These are phyloP conservation scores for Neoarthrinium moseri DNA, from an alignment of 2,329 filamentous ascomycete species.

Conservation along the genomic window DNA sequence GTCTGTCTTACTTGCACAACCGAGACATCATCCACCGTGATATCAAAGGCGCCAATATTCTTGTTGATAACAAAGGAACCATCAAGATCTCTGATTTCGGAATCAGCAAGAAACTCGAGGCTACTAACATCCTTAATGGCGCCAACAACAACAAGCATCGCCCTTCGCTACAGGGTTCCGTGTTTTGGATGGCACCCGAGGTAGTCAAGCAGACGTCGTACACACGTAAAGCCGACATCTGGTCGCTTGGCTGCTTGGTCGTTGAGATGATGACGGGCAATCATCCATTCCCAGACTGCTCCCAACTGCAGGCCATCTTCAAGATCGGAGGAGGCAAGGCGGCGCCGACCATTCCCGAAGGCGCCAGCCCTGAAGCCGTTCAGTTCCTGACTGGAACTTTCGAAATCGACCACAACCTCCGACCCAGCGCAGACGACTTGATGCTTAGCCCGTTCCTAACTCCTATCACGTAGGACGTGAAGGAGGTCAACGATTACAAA, in stretches of 20 bases:
- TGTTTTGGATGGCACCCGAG: constrained; percentile 99
- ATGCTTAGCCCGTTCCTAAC: constrained; percentile 80
- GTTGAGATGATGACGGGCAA: constrained; percentile 99
- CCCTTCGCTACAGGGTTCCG: constrained; percentile 88
- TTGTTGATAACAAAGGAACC: constrained; percentile 97
- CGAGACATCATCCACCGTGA: constrained; percentile 97
- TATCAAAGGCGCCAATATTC: constrained; percentile 98
- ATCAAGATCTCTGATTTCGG: constrained; percentile 99
- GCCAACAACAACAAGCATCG: constrained; percentile 67
- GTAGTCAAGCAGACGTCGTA: constrained; percentile 98
- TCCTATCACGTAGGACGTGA: constrained; percentile 56
- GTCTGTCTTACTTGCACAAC: constrained; percentile 89
- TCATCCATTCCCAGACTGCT: constrained; percentile 95
- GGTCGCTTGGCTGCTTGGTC: constrained; percentile 93
- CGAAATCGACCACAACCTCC: constrained; percentile 89
- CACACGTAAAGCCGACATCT: constrained; percentile 97
- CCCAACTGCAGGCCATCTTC: constrained; percentile 96
- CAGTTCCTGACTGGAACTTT: constrained; percentile 87
- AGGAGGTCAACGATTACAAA: not conserved
- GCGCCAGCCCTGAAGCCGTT: constrained; percentile 79
- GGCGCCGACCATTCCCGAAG: constrained; percentile 83
- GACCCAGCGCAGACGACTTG: constrained; percentile 89
- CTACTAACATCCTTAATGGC: constrained; percentile 75
- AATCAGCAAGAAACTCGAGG: constrained; percentile 96
- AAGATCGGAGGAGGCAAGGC: constrained; percentile 91